Conservation (phyloP, 805 yeast species). For the Yarrowia porcina region DNA sequence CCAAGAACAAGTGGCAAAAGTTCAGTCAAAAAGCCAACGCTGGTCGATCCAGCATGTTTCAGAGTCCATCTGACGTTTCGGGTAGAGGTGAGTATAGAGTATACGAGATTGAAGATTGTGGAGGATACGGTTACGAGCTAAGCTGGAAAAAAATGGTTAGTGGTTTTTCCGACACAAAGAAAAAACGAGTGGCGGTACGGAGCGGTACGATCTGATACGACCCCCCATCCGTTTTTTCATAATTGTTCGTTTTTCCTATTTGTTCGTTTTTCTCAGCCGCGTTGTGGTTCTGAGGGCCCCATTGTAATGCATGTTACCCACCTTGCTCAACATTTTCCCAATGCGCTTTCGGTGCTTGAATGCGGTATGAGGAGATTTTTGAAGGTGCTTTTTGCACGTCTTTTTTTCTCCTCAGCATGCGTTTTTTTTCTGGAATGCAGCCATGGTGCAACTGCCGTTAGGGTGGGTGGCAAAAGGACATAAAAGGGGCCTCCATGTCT, state of each 20-base stretch:
- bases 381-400: too few species aligned
- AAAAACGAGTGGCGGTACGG: not conserved
- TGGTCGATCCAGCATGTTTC: slow-evolving; percentile 14
- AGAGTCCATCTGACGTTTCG: not conserved
- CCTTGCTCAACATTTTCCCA: slow-evolving; percentile 1
- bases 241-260: too few species aligned
- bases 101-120: not conserved
- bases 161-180: not conserved
- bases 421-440: slow-evolving; percentile 16
- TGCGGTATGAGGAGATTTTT: too few species aligned
- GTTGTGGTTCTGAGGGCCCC: not conserved
- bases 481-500: not conserved
- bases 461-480: not conserved
- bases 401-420: not conserved
- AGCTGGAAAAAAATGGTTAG: not conserved
- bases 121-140: not conserved
- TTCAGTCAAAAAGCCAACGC: slow-evolving; percentile 15
- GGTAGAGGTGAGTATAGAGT: slow-evolving; percentile 14
- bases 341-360: too few species aligned
- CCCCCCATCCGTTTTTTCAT: too few species aligned
- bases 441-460: not conserved
- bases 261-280: too few species aligned
- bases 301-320: slow-evolving; percentile 3
- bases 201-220: too few species aligned
- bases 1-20: slow-evolving; percentile 19